These are phyloP conservation scores for Chalciporus chontae DNA, from an alignment of 768 basidiomycete genomes.

Conservation along the genomic window DNA sequence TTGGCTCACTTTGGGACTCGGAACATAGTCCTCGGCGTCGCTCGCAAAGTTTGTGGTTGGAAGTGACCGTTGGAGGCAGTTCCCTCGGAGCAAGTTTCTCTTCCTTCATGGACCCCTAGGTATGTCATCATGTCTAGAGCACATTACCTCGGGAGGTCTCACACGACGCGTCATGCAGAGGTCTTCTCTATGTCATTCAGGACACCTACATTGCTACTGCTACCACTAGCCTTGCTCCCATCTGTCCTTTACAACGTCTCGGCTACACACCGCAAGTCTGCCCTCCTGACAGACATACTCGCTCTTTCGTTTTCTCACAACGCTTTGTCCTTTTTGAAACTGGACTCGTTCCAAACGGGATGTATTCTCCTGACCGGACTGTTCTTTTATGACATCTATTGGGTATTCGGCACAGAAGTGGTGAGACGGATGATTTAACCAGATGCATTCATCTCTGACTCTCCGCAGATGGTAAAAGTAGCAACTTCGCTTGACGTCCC, in stretches of 20 bases:
- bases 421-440: constrained; percentile 41
- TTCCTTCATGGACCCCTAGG: constrained; percentile 47
- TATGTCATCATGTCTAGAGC: constrained; percentile 24
- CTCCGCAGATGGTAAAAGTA: constrained; percentile 81
- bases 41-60: constrained; percentile 50
- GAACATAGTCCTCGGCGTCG: constrained; percentile 47
- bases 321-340: constrained; percentile 70
- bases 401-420: constrained; percentile 88
- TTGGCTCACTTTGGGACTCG: background rate
- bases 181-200: constrained; percentile 43
- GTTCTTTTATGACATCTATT: constrained; percentile 93
- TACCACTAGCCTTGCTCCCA: constrained; percentile 61
- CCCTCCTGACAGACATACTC: constrained; percentile 71
- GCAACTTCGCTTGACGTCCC: constrained; percentile 88
- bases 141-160: background rate
- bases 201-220: constrained; percentile 52
- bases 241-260: constrained; percentile 60
- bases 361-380: constrained; percentile 76
- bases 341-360: constrained; percentile 91
- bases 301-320: constrained; percentile 80
- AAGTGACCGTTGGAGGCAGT: constrained; percentile 52
- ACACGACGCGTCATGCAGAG: constrained; percentile 26
- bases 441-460: background rate
- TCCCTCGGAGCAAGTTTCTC: constrained; percentile 42
- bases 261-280: constrained; percentile 48